Conservation (phyloP, 2,329 filamentous ascomycete genomes). For the Cytospora piceae region DNA sequence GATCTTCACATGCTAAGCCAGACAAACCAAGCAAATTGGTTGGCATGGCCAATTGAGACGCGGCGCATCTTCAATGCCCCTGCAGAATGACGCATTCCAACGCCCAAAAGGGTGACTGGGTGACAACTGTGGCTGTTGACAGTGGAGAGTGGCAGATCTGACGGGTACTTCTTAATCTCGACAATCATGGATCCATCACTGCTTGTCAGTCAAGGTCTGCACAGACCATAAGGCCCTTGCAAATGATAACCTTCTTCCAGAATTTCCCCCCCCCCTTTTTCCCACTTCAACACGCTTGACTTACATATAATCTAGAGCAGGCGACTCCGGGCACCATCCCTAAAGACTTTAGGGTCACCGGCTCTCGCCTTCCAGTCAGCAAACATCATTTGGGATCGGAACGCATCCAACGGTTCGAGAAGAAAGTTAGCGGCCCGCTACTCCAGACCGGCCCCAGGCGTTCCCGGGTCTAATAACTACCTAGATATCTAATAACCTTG, state of each 20-base stretch:
- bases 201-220: neutral
- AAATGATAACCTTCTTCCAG: neutral
- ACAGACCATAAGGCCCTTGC: neutral
- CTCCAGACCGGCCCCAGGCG: conserved; percentile 1
- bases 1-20: conserved; percentile 28
- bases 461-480: neutral
- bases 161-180: neutral
- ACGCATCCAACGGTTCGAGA: neutral
- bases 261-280: neutral
- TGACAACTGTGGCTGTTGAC: neutral
- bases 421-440: neutral
- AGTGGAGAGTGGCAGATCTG: neutral
- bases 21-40: neutral
- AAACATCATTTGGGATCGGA: neutral
- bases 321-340: neutral
- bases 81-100: conserved; percentile 22
- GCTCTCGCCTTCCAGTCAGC: neutral
- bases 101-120: neutral
- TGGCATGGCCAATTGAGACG: neutral
- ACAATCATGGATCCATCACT: neutral
- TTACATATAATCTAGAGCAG: neutral
- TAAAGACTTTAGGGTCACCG: neutral
- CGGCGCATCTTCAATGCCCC: conserved; percentile 5
- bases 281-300: neutral
- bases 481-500: neutral